These are phyloP conservation scores for Fusarium torulosum DNA, from an alignment of 2,329 filamentous ascomycete species.

Conservation along the genomic window DNA sequence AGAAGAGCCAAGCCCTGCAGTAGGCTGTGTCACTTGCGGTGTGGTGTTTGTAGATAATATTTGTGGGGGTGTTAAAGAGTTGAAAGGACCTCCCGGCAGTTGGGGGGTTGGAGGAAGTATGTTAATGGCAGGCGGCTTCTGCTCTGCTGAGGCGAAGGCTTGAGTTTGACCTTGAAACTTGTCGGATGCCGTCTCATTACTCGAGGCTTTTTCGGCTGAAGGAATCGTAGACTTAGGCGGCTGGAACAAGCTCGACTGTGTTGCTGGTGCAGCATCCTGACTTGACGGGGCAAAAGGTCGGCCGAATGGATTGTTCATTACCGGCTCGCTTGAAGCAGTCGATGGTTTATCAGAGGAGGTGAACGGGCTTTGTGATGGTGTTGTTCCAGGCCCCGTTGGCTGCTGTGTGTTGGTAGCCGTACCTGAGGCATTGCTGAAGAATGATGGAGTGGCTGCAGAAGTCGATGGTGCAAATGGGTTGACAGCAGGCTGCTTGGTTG, in stretches of 20 bases:
- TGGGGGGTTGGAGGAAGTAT: slow-evolving; percentile 34
- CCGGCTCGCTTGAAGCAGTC: not conserved
- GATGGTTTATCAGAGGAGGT: slow-evolving; percentile 20
- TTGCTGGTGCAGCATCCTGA: slow-evolving; percentile 1
- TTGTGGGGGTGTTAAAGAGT: slow-evolving; percentile 19
- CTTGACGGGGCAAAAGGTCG: slow-evolving; percentile 9
- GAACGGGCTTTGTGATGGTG: slow-evolving; percentile 33
- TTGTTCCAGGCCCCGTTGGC: slow-evolving; percentile 10
- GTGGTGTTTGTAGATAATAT: slow-evolving; percentile 1
- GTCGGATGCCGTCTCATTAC: slow-evolving; percentile 10
- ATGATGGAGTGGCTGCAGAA: slow-evolving; percentile 13
- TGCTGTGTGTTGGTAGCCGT: slow-evolving; percentile 7
- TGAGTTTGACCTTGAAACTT: not conserved
- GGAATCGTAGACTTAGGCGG: slow-evolving; percentile 9
- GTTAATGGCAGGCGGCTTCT: slow-evolving; percentile 31
- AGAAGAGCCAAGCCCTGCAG: not conserved
- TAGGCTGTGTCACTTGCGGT: slow-evolving; percentile 3
- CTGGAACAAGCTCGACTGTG: slow-evolving; percentile 20
- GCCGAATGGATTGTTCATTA: slow-evolving; percentile 27
- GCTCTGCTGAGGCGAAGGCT: slow-evolving; percentile 1
- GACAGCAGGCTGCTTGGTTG: slow-evolving; percentile 15
- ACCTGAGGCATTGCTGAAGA: slow-evolving; percentile 14
- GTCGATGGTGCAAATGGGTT: slow-evolving; percentile 41
- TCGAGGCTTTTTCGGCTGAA: slow-evolving; percentile 1
- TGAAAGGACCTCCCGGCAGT: slow-evolving; percentile 24